phyloP scores from a whole-genome alignment of 1,284 basidiomycete genomes.

The Trametes versicolor region DNA sequence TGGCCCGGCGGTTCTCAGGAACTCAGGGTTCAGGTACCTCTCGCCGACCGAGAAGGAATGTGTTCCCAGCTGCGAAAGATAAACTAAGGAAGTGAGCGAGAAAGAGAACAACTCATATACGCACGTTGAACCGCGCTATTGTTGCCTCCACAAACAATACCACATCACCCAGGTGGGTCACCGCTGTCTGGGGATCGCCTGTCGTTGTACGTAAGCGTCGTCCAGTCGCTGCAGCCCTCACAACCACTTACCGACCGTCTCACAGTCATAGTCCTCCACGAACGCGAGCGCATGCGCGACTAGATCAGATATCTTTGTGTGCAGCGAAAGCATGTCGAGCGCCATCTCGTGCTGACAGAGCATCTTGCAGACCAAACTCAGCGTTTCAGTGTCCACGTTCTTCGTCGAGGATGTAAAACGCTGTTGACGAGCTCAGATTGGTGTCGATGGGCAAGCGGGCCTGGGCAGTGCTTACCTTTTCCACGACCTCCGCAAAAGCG shows the following conservation, averaged over 20 bases:
- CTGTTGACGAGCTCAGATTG: conserved; percentile 45
- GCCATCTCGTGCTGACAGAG: conserved; percentile 65
- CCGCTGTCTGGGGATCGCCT: conserved; percentile 86
- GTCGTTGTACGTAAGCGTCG: conserved; percentile 6
- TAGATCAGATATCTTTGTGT: conserved; percentile 68
- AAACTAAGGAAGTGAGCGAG: not conserved
- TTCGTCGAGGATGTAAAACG: conserved; percentile 60
- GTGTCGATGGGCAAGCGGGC: not conserved
- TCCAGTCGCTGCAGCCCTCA: too few species aligned
- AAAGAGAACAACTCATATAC: conserved; percentile 19
- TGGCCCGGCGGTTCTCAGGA: conserved; percentile 59
- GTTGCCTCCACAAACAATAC: conserved; percentile 76
- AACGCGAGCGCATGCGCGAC: conserved; percentile 69
- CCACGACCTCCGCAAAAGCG: conserved; percentile 63
- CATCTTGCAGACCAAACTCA: conserved; percentile 72
- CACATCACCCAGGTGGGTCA: conserved; percentile 78
- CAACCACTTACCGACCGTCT: conserved; percentile 70
- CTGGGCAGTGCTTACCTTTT: conserved; percentile 56
- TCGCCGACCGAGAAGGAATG: conserved; percentile 47
- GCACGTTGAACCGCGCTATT: conserved; percentile 69
- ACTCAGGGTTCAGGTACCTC: conserved; percentile 57
- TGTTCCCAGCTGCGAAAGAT: conserved; percentile 26
- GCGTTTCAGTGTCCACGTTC: conserved; percentile 68
- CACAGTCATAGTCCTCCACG: conserved; percentile 78
- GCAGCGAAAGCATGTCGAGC: conserved; percentile 77